Percentiles rank a stretch among this genome's conserved stretches.
Conservation (phyloP, 768 basidiomycete genomes). For the Nidula microcarpa region DNA sequence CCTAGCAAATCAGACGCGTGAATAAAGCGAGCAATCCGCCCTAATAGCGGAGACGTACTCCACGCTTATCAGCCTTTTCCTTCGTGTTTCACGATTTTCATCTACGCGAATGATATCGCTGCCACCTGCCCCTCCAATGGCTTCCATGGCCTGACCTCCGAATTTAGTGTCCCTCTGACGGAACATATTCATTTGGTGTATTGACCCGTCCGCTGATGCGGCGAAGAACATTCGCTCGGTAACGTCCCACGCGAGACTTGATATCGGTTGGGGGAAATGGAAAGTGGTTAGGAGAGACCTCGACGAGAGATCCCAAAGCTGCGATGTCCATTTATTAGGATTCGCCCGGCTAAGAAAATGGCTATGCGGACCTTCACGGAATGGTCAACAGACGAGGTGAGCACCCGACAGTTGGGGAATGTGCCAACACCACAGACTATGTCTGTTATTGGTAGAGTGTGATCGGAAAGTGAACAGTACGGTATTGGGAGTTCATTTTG, state of each 20-base stretch:
- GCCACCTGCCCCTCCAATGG: conserved; percentile 71
- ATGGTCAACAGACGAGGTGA: conserved; percentile 85
- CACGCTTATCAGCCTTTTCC: conserved; percentile 64
- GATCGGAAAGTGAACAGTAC: conserved; percentile 81
- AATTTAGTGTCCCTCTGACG: conserved; percentile 52
- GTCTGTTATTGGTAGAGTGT: conserved; percentile 87
- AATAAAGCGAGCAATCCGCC: neutral
- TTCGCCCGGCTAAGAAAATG: conserved; percentile 3
- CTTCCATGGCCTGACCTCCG: conserved; percentile 55
- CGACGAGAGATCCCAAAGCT: conserved; percentile 83
- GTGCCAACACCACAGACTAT: conserved; percentile 75
- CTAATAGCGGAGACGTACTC: conserved; percentile 41
- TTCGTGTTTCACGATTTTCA: conserved; percentile 39
- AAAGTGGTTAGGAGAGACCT: conserved; percentile 81
- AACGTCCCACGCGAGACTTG: conserved; percentile 71
- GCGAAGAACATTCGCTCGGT: conserved; percentile 90
- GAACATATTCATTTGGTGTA: conserved; percentile 81
- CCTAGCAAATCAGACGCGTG: conserved; percentile 29
- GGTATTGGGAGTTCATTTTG: conserved; percentile 76
- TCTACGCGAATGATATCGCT: conserved; percentile 71
- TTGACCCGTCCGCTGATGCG: conserved; percentile 67
- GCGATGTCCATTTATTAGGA: conserved; percentile 5
- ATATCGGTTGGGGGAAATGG: conserved; percentile 76
- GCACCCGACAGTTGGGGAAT: conserved; percentile 72
- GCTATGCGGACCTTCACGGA: conserved; percentile 75